Evolutionary conservation across 1,284 basidiomycete species (phyloP).

Genomic region (Abortiporus biennis): DNA sequence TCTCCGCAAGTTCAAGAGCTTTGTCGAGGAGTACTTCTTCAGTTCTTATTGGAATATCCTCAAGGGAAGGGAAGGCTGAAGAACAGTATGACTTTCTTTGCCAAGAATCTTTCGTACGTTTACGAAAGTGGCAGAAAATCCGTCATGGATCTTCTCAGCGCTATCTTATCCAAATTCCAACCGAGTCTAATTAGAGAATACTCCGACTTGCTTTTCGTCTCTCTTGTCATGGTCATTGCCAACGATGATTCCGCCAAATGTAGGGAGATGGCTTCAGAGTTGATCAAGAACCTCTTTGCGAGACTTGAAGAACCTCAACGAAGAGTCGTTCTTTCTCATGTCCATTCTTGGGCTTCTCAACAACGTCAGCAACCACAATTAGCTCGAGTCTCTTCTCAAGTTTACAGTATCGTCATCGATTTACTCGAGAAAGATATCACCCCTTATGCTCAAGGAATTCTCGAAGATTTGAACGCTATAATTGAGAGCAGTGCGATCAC

Average conservation of each 20-base stretch:
- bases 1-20: constrained; percentile 88
- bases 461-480: constrained; percentile 54
- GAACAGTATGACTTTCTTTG: constrained; percentile 88
- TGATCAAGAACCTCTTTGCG: constrained; percentile 74
- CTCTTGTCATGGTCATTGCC: constrained; percentile 87
- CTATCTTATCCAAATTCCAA: constrained; percentile 85
- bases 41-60: constrained; percentile 97
- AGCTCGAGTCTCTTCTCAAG: constrained; percentile 69
- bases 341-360: constrained; percentile 80
- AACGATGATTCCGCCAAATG: constrained; percentile 93
- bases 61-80: constrained; percentile 90
- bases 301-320: constrained; percentile 62
- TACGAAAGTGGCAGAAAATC: constrained; percentile 89
- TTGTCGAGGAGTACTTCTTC: constrained; percentile 84
- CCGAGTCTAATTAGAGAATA: constrained; percentile 73
- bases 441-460: constrained; percentile 45
- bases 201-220: constrained; percentile 87
- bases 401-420: constrained; percentile 78
- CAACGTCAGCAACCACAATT: constrained; percentile 50
- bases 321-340: constrained; percentile 58
- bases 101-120: constrained; percentile 90
- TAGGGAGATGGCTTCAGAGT: constrained; percentile 78
- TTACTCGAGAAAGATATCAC: constrained; percentile 44
- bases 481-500: constrained; percentile 41
- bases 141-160: constrained; percentile 86